These are phyloP conservation scores for Ambrosiella xylebori DNA, from an alignment of 2,329 filamentous ascomycete species.

Conservation along the genomic window DNA sequence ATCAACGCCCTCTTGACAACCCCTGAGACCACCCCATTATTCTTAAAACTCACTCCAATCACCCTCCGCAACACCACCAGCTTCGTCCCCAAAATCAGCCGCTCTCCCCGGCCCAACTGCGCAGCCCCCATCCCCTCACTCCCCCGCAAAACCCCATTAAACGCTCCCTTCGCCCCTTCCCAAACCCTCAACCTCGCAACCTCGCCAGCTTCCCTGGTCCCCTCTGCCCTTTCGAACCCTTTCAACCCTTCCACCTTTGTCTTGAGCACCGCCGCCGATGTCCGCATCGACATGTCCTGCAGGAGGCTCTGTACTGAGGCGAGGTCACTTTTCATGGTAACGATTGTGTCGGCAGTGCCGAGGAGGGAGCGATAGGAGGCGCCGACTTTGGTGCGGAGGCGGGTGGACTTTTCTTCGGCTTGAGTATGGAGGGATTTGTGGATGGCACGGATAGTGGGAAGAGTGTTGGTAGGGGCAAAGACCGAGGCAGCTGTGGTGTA, in stretches of 20 bases:
- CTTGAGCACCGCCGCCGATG: constrained; percentile 54
- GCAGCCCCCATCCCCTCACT: constrained; percentile 17
- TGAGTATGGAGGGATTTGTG: constrained; percentile 41
- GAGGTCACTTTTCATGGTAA: constrained; percentile 71
- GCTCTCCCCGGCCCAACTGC: constrained; percentile 26
- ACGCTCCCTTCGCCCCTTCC: constrained; percentile 32
- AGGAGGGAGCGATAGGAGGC: constrained; percentile 72
- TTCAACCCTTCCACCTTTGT: constrained; percentile 42
- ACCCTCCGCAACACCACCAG: constrained; percentile 59
- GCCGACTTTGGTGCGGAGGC: constrained; percentile 46
- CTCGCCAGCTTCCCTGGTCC: constrained; percentile 16
- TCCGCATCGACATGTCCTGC: constrained; percentile 54
- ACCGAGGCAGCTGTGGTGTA: constrained; percentile 35
- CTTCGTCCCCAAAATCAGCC: constrained; percentile 46
- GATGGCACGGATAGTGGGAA: constrained; percentile 46
- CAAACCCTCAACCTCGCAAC: constrained; percentile 32
- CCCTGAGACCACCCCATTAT: constrained; percentile 26
- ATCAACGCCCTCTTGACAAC: constrained; percentile 30
- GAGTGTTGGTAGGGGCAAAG: constrained; percentile 37
- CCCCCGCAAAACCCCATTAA: constrained; percentile 31
- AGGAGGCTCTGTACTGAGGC: constrained; percentile 55
- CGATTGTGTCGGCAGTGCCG: constrained; percentile 83
- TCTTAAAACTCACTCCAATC: constrained; percentile 51
- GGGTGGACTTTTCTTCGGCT: constrained; percentile 44
- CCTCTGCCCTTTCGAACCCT: constrained; percentile 14